Evolutionary conservation across 2,329 filamentous ascomycete genomes (phyloP).

Genomic region (Trematosphaeria pertusa): DNA sequence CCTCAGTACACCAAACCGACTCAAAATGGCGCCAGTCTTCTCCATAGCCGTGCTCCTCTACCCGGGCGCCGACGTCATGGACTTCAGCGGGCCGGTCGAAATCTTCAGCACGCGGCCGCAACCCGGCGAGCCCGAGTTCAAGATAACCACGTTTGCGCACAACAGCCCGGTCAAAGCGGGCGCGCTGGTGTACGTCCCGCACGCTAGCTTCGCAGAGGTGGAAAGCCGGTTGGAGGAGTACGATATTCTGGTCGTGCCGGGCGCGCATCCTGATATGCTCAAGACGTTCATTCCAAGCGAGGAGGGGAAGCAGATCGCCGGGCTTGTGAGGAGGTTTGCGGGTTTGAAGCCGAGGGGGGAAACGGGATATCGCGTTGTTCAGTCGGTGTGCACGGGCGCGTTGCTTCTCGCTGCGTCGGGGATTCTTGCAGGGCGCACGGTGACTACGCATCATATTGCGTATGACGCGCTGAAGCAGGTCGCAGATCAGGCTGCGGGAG

Average conservation of each 20-base stretch:
- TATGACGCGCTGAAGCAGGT: constrained; percentile 33
- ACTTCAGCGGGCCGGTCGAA: constrained; percentile 51
- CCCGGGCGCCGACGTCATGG: constrained; percentile 48
- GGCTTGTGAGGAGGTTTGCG: constrained; percentile 31
- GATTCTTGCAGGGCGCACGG: constrained; percentile 41
- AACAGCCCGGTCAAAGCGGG: constrained; percentile 27
- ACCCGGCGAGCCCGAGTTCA: constrained; percentile 38
- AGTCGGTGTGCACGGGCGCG: constrained; percentile 52
- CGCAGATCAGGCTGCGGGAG: constrained; percentile 39
- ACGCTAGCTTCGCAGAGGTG: constrained; percentile 38
- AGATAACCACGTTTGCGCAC: constrained; percentile 43
- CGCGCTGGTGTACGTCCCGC: constrained; percentile 40
- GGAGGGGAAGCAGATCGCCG: constrained; percentile 23
- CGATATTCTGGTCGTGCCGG: constrained; percentile 51
- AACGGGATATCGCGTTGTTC: constrained; percentile 37
- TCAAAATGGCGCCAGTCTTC: constrained; percentile 34
- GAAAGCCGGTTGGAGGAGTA: constrained; percentile 35
- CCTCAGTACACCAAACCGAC: too few species aligned
- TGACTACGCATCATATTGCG: constrained; percentile 50
- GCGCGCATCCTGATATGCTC: constrained; percentile 38
- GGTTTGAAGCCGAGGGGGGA: constrained; percentile 28
- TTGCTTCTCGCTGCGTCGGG: constrained; percentile 49
- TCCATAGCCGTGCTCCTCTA: constrained; percentile 51
- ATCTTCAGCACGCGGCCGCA: constrained; percentile 42
- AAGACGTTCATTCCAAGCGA: constrained; percentile 28